Evolutionary conservation across 1,284 basidiomycete genomes (phyloP), one percentile per base, ranked within the genome.

Genomic region (Malassezia nana): DNA sequence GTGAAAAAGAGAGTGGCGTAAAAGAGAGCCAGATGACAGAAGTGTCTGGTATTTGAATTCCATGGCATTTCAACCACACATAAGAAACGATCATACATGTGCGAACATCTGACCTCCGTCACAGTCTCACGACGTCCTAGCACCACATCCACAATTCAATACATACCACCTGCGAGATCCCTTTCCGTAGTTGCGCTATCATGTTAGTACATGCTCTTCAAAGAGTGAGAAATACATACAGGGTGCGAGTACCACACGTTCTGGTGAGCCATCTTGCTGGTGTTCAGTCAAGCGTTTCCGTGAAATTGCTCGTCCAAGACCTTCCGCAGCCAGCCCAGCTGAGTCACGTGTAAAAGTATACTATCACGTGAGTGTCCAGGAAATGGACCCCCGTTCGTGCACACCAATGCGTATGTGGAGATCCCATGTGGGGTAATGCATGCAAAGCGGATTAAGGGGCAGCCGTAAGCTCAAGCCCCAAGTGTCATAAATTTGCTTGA

Each of bases 111-210:
- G n/a, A n/a, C n/a, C n/a, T n/a, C n/a, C n/a, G n/a, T n/a, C n/a
- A 15, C 3, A 18, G 35, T 38, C 35, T 38, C 35, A 38, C 8
- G 35, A 38, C 8, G 8, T 20, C 18, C 35, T 20, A 3, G 18
- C 6, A n/a, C n/a, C 35, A 38, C 15, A n/a, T 38, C 35, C 35
- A 38, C 35, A 12, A 9, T 4, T 9, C 20, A 9, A 38, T 38
- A 68, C 69, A 60, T 51, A 71, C 69, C 69, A 73, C 47, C 63
- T 55, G 29, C 70, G 70, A 20, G 67, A 66, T 55, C 70, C 70
- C 65, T 73, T 73, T 55, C 65, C 67, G 60, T 59, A 65, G 57
- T 65, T 64, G 42, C 62, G 62, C 58, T 60, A 26, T 20, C 4
- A 39, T 31, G 54, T 58, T 39, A 50, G 46, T 30, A 28, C 24